Evolutionary conservation across 2,329 filamentous ascomycete genomes (phyloP).

Genomic region (Fusarium sp.): DNA sequence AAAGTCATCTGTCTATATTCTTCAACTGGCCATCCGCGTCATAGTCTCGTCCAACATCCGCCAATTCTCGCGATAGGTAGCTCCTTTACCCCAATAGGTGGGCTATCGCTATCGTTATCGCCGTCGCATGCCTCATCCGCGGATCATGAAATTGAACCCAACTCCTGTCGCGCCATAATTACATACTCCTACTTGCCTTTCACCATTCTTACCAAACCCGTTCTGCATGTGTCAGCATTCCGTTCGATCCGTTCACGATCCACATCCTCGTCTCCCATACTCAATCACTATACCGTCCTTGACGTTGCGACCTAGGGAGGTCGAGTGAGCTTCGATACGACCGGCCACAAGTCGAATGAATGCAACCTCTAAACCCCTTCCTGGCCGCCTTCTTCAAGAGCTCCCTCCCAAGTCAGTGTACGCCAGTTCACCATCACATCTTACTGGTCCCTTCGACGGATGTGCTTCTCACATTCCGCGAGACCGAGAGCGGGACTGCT

Average conservation of each 20-base stretch:
- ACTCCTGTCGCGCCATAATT: slow-evolving; percentile 34
- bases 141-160: slow-evolving; percentile 40
- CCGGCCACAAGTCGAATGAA: slow-evolving; percentile 63
- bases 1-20: slow-evolving; percentile 12
- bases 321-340: slow-evolving; percentile 50
- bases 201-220: slow-evolving; percentile 19
- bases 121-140: slow-evolving; percentile 44
- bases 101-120: slow-evolving; percentile 43
- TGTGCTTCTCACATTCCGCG: slow-evolving; percentile 87
- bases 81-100: slow-evolving; percentile 31
- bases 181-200: slow-evolving; percentile 19
- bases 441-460: slow-evolving; percentile 95
- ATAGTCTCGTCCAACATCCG: slow-evolving; percentile 6
- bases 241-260: slow-evolving; percentile 31
- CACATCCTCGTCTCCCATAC: slow-evolving; percentile 26
- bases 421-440: slow-evolving; percentile 91
- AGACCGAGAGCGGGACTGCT: slow-evolving; percentile 84
- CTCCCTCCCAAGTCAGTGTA: slow-evolving; percentile 91
- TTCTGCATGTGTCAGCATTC: slow-evolving; percentile 48
- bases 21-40: slow-evolving; percentile 29
- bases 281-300: slow-evolving; percentile 27
- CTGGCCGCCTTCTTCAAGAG: slow-evolving; percentile 99
- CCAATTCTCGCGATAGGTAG: slow-evolving; percentile 7
- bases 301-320: slow-evolving; percentile 46
- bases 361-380: slow-evolving; percentile 99